Conservation (phyloP, 2,329 filamentous ascomycete species). For the Colletotrichum sp. region DNA sequence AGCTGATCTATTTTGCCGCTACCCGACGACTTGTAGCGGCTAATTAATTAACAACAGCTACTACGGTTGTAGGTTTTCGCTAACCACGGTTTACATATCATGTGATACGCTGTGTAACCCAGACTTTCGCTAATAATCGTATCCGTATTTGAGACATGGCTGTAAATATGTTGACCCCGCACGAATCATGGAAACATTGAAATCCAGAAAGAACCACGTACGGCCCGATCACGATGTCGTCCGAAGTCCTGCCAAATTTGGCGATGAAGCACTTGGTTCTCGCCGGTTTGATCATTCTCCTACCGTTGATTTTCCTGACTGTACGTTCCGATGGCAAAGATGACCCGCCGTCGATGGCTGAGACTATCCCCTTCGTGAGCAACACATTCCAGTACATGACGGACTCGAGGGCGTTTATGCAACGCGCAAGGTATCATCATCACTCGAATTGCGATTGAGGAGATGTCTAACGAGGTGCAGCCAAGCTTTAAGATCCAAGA, state of each 20-base stretch:
- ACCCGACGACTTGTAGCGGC: neutral
- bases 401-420: constrained; percentile 12
- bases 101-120: neutral
- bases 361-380: constrained; percentile 21
- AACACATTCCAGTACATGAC: constrained; percentile 24
- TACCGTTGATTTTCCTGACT: neutral
- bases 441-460: neutral
- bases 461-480: neutral
- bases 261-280: neutral
- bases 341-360: constrained; percentile 8
- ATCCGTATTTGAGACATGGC: neutral
- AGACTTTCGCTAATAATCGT: neutral
- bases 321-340: neutral
- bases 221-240: neutral
- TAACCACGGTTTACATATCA: neutral
- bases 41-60: neutral
- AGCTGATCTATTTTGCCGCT: neutral
- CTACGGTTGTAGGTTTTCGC: neutral
- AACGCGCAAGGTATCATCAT: constrained; percentile 1
- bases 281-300: neutral
- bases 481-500: neutral
- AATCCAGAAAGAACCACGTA: neutral
- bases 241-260: neutral
- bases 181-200: neutral
- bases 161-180: neutral